Evolutionary conservation across 2,329 filamentous ascomycete genomes (phyloP).

Genomic region (Colletotrichum sp.): DNA sequence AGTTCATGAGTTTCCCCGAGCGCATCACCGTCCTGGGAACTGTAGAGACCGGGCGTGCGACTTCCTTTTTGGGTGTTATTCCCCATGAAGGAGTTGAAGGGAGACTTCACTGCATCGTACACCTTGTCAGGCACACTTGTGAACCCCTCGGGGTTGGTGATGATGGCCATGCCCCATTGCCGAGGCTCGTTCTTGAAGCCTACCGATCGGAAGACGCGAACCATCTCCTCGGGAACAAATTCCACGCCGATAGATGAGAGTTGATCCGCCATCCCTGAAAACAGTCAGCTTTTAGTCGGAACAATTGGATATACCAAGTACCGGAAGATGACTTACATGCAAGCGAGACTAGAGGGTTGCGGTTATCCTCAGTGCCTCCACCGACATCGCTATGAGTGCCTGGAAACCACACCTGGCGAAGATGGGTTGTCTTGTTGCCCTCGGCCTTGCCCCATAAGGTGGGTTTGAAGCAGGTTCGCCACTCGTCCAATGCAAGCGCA

Average conservation of each 20-base stretch:
- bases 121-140: slow-evolving; percentile 12
- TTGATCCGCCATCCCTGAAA: slow-evolving; percentile 26
- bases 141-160: slow-evolving; percentile 14
- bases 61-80: background rate
- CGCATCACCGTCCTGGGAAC: background rate
- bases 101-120: background rate
- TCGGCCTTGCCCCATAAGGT: slow-evolving; percentile 29
- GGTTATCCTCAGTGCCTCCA: slow-evolving; percentile 51
- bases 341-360: slow-evolving; percentile 26
- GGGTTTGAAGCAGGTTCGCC: slow-evolving; percentile 36
- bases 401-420: slow-evolving; percentile 53
- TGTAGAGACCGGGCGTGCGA: slow-evolving; percentile 27
- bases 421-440: slow-evolving; percentile 17
- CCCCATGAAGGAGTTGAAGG: background rate
- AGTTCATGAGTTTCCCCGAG: slow-evolving; percentile 25
- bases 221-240: slow-evolving; percentile 24
- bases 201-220: slow-evolving; percentile 21
- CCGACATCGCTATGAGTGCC: slow-evolving; percentile 66
- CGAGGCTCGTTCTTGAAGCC: slow-evolving; percentile 2
- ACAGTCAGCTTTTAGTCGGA: background rate
- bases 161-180: slow-evolving; percentile 23
- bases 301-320: background rate
- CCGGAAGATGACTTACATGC: slow-evolving; percentile 17
- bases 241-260: slow-evolving; percentile 26
- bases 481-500: slow-evolving; percentile 58